Evolutionary conservation across 2,329 filamentous ascomycete genomes (phyloP), one percentile per base, ranked within the genome.

Genomic region (Claviceps cyperi): DNA sequence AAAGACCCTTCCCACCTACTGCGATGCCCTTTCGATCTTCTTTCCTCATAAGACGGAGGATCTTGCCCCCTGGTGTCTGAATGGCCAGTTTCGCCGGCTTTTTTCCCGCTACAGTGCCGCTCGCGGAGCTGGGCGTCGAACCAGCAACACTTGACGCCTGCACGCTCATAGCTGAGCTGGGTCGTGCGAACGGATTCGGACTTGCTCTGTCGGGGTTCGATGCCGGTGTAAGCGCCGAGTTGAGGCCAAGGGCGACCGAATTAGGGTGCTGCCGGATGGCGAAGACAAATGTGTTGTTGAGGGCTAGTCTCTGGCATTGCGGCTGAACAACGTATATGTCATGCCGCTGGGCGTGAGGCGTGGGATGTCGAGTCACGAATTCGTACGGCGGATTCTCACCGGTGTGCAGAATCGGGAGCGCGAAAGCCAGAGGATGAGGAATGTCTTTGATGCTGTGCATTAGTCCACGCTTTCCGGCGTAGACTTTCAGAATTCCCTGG

Each of bases 401-500:
- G 0, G 81, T 84, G 66, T 98, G 92, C 38, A 88, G 78, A 48
- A 98, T 81, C 1, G 92, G 91, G n/a, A 98, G 69, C 3, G 89
- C 81, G 56, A 97, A 83, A 0, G 91, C 90, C 49, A 98, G 71
- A 2, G 90, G 83, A 62, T 98, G 91, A 7, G 92, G 90, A 50
- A 96, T 96, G 63, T 96, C 87, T 65, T 92, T 92, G 71, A 92
- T 91, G 55, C 86, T 94, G 68, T 97, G 92, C 90, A 97, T 97
- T 50, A 98, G 74, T 0, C 94, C 94, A 54, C 90, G 81, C 65
- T 90, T 92, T 53, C 94, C 92, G 13, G 90, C 91, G 65, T 96
- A 98, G 37, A 98, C 73, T 65, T 94, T 96, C 51, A 98, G 71
- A 13, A 84, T 78, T 41, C 87, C 92, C 41, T 86, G 83, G 13